Evolutionary conservation across 208 protist genomes (phyloP).

Genomic region (Trypanosoma cruzi): DNA sequence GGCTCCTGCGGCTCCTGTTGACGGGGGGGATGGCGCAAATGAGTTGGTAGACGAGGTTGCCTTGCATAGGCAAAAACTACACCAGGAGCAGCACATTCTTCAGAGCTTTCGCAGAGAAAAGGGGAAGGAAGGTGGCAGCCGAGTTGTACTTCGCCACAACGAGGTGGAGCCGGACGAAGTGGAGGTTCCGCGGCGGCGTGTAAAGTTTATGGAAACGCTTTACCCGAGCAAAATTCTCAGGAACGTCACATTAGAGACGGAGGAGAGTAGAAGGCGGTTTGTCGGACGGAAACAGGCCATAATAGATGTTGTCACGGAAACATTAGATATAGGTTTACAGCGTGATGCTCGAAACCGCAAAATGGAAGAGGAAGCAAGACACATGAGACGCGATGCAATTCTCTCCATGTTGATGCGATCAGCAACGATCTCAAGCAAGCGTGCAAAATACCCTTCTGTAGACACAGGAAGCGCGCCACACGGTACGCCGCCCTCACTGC

Average conservation of each 20-base stretch:
- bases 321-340: conserved; percentile 26
- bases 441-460: neutral
- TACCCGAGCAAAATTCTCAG: neutral
- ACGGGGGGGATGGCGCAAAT: neutral
- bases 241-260: neutral
- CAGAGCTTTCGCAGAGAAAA: conserved; percentile 9
- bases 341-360: conserved; percentile 4
- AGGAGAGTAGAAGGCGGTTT: neutral
- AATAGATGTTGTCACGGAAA: conserved; percentile 8
- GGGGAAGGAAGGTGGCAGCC: neutral
- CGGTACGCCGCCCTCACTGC: neutral
- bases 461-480: neutral
- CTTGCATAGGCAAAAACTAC: conserved; percentile 25
- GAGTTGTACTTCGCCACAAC: neutral
- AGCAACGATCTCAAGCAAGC: neutral
- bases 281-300: neutral
- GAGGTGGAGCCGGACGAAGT: neutral
- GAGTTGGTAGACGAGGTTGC: conserved; percentile 18
- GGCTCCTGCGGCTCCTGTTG: too few relatives aligned
- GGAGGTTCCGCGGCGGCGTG: neutral
- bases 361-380: conserved; percentile 5
- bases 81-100: conserved; percentile 27
- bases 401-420: conserved; percentile 25
- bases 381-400: conserved; percentile 27
- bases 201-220: neutral